A percentile compares a stretch with the other conserved stretches of the same genome.
Evolutionary conservation across 768 basidiomycete species (phyloP).

Genomic region (Lactifluus volemus): DNA sequence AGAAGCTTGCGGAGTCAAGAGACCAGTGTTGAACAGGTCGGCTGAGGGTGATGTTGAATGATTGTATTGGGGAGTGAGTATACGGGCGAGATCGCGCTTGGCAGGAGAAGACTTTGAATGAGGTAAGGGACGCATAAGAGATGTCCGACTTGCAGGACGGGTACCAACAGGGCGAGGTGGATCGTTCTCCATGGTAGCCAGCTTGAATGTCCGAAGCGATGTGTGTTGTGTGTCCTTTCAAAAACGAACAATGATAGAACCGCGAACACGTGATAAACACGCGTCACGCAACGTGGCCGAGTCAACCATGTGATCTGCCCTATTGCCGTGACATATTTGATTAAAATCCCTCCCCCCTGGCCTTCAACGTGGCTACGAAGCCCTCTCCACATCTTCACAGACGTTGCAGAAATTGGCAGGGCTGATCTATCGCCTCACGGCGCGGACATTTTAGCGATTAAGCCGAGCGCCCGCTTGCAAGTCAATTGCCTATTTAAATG

Average conservation of each 20-base stretch:
- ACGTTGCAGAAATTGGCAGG: no score
- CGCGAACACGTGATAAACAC: slow-evolving; percentile 6
- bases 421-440: no score
- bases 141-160: not conserved
- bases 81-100: not conserved
- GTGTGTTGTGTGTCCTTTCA: not conserved
- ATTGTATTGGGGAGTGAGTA: slow-evolving; percentile 14
- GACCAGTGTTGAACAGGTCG: slow-evolving; percentile 11
- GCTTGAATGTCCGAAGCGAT: no score
- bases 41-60: not conserved
- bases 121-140: slow-evolving; percentile 1
- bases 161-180: not conserved
- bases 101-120: slow-evolving; percentile 16
- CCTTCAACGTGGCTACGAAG: no score
- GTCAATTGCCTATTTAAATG: no score
- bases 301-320: no score
- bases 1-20: slow-evolving; percentile 14
- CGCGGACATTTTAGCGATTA: no score
- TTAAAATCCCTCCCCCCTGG: no score
- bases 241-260: not conserved
- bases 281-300: not conserved
- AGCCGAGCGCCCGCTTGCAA: no score
- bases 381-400: no score
- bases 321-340: no score
- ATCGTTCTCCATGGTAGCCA: slow-evolving; percentile 11